These are phyloP conservation scores for Xylariomycetidae sp. DNA, from an alignment of 2,329 filamentous ascomycete species.

Conservation along the genomic window DNA sequence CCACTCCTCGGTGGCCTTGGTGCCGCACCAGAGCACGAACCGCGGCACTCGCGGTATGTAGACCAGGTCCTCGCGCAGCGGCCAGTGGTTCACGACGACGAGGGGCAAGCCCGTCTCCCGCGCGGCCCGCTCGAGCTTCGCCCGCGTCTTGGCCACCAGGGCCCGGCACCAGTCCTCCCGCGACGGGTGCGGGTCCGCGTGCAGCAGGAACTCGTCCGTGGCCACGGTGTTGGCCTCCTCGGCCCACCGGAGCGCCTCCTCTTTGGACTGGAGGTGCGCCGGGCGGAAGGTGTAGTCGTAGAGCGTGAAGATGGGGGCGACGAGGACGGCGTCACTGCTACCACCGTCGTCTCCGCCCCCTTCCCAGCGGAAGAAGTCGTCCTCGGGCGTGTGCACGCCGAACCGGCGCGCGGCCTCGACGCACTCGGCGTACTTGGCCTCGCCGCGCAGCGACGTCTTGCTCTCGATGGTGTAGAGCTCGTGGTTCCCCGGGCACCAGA, in stretches of 20 bases:
- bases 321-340: constrained; percentile 33
- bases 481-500: constrained; percentile 55
- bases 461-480: constrained; percentile 49
- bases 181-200: constrained; percentile 28
- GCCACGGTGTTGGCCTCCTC: constrained; percentile 30
- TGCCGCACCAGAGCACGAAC: constrained; percentile 37
- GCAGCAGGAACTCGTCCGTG: constrained; percentile 33
- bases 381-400: constrained; percentile 52
- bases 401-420: constrained; percentile 45
- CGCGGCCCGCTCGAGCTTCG: constrained; percentile 22
- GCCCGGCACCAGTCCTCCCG: constrained; percentile 30
- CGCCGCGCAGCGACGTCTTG: constrained; percentile 35
- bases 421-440: constrained; percentile 51
- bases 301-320: constrained; percentile 53
- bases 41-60: constrained; percentile 29
- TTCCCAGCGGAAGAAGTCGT: constrained; percentile 49
- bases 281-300: constrained; percentile 58
- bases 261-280: constrained; percentile 39
- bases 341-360: constrained; percentile 34
- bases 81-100: constrained; percentile 34
- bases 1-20: constrained; percentile 30
- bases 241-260: constrained; percentile 38
- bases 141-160: constrained; percentile 23
- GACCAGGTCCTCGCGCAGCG: constrained; percentile 31
- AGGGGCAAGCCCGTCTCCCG: constrained; percentile 17